phyloP scores from a whole-genome alignment of 108 stramenopile genomes.

The Skeletonema marinoi region DNA sequence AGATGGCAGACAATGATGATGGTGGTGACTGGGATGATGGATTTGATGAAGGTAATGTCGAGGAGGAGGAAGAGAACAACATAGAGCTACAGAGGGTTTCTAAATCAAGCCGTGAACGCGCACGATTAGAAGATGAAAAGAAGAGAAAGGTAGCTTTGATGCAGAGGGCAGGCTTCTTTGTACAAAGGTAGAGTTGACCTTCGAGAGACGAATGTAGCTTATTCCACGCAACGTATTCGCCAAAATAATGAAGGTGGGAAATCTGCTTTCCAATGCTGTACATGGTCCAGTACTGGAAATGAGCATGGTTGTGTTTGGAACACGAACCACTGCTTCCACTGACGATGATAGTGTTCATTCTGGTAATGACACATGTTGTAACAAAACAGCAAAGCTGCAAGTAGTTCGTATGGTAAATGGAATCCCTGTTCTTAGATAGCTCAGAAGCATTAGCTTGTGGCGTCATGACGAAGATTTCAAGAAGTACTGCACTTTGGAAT shows the following conservation, averaged over 20 bases:
- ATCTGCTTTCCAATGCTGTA: background rate
- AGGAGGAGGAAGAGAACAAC: conserved; percentile 19
- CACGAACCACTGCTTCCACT: background rate
- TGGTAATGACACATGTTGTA: conserved; percentile 1
- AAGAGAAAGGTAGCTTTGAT: conserved; percentile 33
- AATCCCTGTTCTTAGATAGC: conserved; percentile 83
- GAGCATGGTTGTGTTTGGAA: conserved; percentile 65
- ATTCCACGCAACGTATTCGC: conserved; percentile 60
- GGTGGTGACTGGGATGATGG: conserved; percentile 40
- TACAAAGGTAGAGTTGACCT: conserved; percentile 50
- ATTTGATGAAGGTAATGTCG: conserved; percentile 17
- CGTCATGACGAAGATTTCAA: conserved; percentile 60
- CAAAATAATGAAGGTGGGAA: background rate
- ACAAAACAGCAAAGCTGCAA: conserved; percentile 50
- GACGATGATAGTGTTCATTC: conserved; percentile 12
- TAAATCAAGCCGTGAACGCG: conserved; percentile 23
- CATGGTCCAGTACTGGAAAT: conserved; percentile 55
- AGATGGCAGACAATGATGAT: conserved; percentile 4
- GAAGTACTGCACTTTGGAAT: conserved; percentile 64
- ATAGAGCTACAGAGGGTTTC: conserved; percentile 10
- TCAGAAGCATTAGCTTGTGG: conserved; percentile 82
- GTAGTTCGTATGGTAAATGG: conserved; percentile 86
- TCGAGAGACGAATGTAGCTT: conserved; percentile 61
- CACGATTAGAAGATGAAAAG: conserved; percentile 20
- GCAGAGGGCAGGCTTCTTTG: conserved; percentile 46